Evolutionary conservation across 768 basidiomycete species (phyloP).

Genomic region (Wakefieldia striispora): DNA sequence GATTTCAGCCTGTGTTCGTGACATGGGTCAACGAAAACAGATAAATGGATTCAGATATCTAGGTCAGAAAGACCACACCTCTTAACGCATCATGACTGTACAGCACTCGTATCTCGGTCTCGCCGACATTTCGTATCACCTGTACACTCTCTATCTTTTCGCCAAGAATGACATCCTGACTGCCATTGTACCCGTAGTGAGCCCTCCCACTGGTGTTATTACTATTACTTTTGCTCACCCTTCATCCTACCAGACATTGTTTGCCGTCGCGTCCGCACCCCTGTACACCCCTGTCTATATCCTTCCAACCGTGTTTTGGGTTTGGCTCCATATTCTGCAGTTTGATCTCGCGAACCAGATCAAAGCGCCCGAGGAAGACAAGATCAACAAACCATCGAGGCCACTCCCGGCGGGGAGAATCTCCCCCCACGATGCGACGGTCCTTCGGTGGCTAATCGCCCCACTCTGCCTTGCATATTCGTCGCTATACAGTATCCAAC

Average conservation of each 20-base stretch:
- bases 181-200: slow-evolving; percentile 45
- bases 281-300: slow-evolving; percentile 15
- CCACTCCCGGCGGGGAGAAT: slow-evolving; percentile 46
- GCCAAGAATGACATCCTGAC: slow-evolving; percentile 47
- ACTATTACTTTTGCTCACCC: not conserved
- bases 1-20: too few species aligned
- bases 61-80: not conserved
- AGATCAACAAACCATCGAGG: slow-evolving; percentile 42
- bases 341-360: slow-evolving; percentile 47
- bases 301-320: slow-evolving; percentile 37
- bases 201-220: slow-evolving; percentile 5
- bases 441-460: slow-evolving; percentile 37
- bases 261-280: slow-evolving; percentile 35
- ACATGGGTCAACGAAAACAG: too few species aligned
- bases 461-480: slow-evolving; percentile 37
- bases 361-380: slow-evolving; percentile 41
- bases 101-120: slow-evolving; percentile 4
- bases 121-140: slow-evolving; percentile 18
- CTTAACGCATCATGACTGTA: slow-evolving; percentile 17
- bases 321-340: slow-evolving; percentile 45
- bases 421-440: slow-evolving; percentile 30
- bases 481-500: slow-evolving; percentile 28
- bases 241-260: slow-evolving; percentile 26
- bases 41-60: not conserved
- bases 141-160: slow-evolving; percentile 39